These are phyloP conservation scores for Cryptosporidium ubiquitum DNA, from an alignment of 169 alveolate species.

Conservation along the genomic window DNA sequence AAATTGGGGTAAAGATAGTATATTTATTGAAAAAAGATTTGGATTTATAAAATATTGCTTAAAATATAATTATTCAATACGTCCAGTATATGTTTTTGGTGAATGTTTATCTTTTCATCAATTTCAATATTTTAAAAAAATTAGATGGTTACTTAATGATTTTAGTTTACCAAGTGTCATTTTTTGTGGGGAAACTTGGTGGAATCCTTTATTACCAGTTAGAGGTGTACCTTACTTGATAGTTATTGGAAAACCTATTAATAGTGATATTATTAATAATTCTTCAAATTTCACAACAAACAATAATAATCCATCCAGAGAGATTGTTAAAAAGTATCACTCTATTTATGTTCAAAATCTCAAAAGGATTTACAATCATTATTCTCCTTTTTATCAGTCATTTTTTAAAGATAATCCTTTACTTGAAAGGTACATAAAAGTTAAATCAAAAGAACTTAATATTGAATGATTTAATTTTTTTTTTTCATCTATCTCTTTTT, in stretches of 20 bases:
- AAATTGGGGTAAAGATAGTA: slow-evolving; percentile 55
- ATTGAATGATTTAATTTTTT: background rate
- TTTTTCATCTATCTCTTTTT: no score
- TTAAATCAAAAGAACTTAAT: background rate
- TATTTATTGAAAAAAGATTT: slow-evolving; percentile 44
- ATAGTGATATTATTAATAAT: background rate
- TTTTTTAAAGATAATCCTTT: slow-evolving; percentile 3
- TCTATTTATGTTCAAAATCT: slow-evolving; percentile 20
- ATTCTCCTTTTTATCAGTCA: slow-evolving; percentile 11
- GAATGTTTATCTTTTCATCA: slow-evolving; percentile 67
- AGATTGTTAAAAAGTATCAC: slow-evolving; percentile 38
- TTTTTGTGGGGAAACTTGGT: slow-evolving; percentile 68
- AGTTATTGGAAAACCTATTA: slow-evolving; percentile 50
- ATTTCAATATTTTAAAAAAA: slow-evolving; percentile 6
- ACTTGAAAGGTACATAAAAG: slow-evolving; percentile 18
- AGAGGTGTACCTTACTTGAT: slow-evolving; percentile 49
- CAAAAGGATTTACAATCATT: slow-evolving; percentile 11
- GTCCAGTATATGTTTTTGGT: slow-evolving; percentile 71
- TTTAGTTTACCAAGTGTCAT: slow-evolving; percentile 60
- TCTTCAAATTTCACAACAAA: background rate
- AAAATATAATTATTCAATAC: slow-evolving; percentile 47
- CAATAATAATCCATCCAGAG: slow-evolving; percentile 33
- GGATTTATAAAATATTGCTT: slow-evolving; percentile 68
- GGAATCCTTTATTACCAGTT: slow-evolving; percentile 59
- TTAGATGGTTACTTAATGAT: slow-evolving; percentile 48